These are phyloP conservation scores for Cordyceps militaris DNA, from an alignment of 2,329 filamentous ascomycete genomes.

Conservation along the genomic window DNA sequence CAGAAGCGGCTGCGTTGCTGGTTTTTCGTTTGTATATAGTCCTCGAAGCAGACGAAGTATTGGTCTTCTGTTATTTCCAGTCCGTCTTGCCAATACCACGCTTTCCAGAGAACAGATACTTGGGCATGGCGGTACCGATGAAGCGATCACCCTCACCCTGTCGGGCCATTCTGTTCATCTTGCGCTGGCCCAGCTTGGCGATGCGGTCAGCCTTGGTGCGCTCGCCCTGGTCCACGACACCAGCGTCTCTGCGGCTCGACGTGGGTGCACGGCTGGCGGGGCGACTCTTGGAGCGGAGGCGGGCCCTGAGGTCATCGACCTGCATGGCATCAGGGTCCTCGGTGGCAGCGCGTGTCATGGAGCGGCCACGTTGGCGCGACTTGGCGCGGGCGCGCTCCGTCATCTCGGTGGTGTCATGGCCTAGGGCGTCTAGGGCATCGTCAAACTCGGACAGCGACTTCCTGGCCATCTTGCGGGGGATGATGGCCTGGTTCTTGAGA, in stretches of 20 bases:
- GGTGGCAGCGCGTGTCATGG: conserved; percentile 52
- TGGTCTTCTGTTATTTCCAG: conserved; percentile 47
- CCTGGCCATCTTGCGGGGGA: conserved; percentile 74
- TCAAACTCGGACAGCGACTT: conserved; percentile 85
- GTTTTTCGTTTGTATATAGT: background rate
- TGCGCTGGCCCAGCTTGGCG: conserved; percentile 87
- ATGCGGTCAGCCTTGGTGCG: conserved; percentile 78
- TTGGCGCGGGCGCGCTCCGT: conserved; percentile 61
- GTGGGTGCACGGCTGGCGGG: conserved; percentile 39
- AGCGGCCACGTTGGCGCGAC: conserved; percentile 64
- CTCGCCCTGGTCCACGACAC: conserved; percentile 60
- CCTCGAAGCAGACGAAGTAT: background rate
- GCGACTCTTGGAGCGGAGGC: conserved; percentile 67
- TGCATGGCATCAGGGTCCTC: conserved; percentile 72
- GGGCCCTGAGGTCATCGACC: conserved; percentile 46
- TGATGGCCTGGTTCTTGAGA: conserved; percentile 92
- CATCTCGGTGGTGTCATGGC: conserved; percentile 73
- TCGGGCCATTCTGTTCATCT: conserved; percentile 97
- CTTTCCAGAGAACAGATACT: conserved; percentile 90
- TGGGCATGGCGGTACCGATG: conserved; percentile 69
- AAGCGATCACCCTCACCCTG: conserved; percentile 97
- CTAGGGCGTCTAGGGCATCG: conserved; percentile 73
- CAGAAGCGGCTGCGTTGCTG: background rate
- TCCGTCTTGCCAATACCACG: conserved; percentile 86
- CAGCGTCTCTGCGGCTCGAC: conserved; percentile 65